phyloP scores from a whole-genome alignment of 495 filamentous ascomycete species.

The Aspergillus ellipticus region DNA sequence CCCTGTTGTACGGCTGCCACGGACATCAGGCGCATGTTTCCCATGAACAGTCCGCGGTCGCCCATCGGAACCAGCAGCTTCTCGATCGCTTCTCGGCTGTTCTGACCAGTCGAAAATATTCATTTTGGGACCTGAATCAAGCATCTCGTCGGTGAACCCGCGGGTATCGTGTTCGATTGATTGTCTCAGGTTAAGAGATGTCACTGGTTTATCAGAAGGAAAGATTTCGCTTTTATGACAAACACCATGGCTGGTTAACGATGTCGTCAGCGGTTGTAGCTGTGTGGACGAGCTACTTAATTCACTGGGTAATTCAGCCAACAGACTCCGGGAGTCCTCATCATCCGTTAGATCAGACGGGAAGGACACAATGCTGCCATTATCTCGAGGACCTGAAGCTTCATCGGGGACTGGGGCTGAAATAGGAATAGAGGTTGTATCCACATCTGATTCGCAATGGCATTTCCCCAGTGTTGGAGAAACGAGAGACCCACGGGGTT shows the following conservation, averaged over 20 bases:
- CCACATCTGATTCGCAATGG: background rate
- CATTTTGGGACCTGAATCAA: constrained; percentile 29
- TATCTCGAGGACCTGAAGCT: constrained; percentile 6
- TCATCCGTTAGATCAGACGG: constrained; percentile 26
- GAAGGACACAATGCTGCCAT: constrained; percentile 20
- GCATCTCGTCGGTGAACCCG: constrained; percentile 7
- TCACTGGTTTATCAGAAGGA: background rate
- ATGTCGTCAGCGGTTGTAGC: background rate
- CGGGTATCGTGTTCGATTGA: constrained; percentile 6
- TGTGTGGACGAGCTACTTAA: constrained; percentile 8
- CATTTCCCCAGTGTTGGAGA: constrained; percentile 25
- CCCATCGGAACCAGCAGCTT: constrained; percentile 48
- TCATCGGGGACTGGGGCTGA: constrained; percentile 32
- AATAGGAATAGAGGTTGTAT: background rate
- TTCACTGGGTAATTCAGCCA: constrained; percentile 32
- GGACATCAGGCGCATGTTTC: constrained; percentile 69
- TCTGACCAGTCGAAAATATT: constrained; percentile 87
- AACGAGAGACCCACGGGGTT: constrained; percentile 42
- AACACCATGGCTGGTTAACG: background rate
- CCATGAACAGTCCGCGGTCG: constrained; percentile 88
- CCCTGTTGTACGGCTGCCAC: constrained; percentile 69
- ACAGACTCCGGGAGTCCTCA: constrained; percentile 31
- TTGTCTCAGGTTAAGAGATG: background rate
- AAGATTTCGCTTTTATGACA: background rate
- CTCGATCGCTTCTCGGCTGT: constrained; percentile 52